Base-by-base conservation (phyloP, 75 land plant genomes). In the Pinus albicaulis region DNA sequence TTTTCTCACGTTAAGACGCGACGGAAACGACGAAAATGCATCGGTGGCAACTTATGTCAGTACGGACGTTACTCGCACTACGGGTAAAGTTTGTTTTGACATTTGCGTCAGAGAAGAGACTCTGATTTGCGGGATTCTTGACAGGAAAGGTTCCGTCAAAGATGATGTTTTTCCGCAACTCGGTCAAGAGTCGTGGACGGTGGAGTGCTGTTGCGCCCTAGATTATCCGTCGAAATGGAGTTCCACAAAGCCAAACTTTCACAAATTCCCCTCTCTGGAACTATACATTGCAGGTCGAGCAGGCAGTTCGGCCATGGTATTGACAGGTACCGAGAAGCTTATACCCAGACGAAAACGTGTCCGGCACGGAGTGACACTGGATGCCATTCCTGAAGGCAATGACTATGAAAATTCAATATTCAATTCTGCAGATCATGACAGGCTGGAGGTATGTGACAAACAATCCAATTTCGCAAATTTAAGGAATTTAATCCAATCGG, bases 171-270 rank as follows among this genome's bases (percentile, higher is more conserved):
- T 7, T 7, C 0, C 48, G 8, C 7, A 44, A 44, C 0, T 44
- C 48, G 25, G 62, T 26, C 69, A 71, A 56, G 26, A 16, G 53
- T 63, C 52, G 4, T 86, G 88, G 88, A 76, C n/a, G 12, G 80
- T 86, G 82, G 88, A 86, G 44, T 86, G 85, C 36, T 76, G 44
- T 48, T 83, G 88, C 19, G 81, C 77, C 5, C 62, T 83, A 17
- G 84, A 78, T 17, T 71, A 78, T 23, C 60, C 58, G 55, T 79
- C 84, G 59, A 75, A 72, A 36, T 84, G 84, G 66, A 62, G 59
- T 17, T 78, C 78, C 41, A 60, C 82, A 25, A 81, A 60, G 60
- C 19, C 20, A 38, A 8, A 31, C 57, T 20, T 4, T 34, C 7
- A 5, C 17, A 41, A 48, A 10, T 34, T 58, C 48, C 86, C 86